These are phyloP conservation scores for Mucor lusitanicus DNA, from an alignment of 371 early-diverging fungal species.

Conservation along the genomic window DNA sequence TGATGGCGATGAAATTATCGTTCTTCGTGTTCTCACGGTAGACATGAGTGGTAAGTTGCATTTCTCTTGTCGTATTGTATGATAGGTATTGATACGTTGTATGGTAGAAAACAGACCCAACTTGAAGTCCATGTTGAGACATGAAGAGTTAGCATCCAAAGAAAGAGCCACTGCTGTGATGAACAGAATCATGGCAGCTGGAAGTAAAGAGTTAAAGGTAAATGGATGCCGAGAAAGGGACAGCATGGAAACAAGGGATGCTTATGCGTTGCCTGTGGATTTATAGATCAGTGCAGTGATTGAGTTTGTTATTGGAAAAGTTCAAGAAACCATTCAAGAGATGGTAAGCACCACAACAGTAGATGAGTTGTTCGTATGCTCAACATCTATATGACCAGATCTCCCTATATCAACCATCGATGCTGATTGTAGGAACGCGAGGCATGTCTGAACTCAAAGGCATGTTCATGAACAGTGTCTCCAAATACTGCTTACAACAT, in stretches of 20 bases:
- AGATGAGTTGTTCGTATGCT: too few species aligned
- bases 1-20: conserved; percentile 62
- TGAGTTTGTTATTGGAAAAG: conserved; percentile 63
- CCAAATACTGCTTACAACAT: conserved; percentile 62
- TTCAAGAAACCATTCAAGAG: conserved; percentile 62
- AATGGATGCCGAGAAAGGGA: neutral
- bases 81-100: neutral
- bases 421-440: conserved; percentile 66
- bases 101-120: conserved; percentile 26
- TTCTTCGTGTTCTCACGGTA: conserved; percentile 47
- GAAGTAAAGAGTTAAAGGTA: conserved; percentile 38
- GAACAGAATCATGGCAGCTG: conserved; percentile 45
- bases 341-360: conserved; percentile 37
- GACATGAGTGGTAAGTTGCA: conserved; percentile 42
- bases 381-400: conserved; percentile 32
- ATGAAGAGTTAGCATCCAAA: conserved; percentile 52
- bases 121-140: conserved; percentile 43
- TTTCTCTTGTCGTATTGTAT: too few species aligned
- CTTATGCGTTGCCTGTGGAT: neutral
- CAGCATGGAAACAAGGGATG: too few species aligned
- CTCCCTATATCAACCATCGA: conserved; percentile 57
- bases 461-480: conserved; percentile 59
- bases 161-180: conserved; percentile 52
- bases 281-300: conserved; percentile 58
- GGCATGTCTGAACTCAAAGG: conserved; percentile 61